A percentile compares a stretch with the other conserved stretches of the same genome.
These are phyloP conservation scores for Psilocybe tampanensis DNA, from an alignment of 768 basidiomycete genomes.

Conservation along the genomic window DNA sequence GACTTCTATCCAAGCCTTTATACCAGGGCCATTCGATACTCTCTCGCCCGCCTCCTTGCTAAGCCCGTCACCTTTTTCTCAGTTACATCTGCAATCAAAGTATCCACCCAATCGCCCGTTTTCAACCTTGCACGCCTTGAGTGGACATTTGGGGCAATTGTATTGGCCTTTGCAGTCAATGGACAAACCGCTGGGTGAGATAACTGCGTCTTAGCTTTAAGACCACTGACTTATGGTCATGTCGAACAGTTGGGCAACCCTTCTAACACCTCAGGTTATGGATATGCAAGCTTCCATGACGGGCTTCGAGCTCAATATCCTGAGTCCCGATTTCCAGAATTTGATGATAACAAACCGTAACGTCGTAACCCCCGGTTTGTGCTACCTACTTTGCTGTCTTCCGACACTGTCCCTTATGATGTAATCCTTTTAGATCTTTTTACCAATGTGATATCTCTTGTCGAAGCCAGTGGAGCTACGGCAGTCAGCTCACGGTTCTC, in stretches of 20 bases:
- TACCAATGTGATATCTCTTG: slow-evolving; percentile 15
- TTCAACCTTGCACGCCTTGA: slow-evolving; percentile 14
- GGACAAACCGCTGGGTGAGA: slow-evolving; percentile 21
- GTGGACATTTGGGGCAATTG: slow-evolving; percentile 19
- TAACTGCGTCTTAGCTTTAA: not conserved
- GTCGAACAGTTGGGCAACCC: slow-evolving; percentile 17
- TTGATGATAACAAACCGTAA: slow-evolving; percentile 14
- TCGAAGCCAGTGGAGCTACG: slow-evolving; percentile 16
- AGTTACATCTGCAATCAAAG: slow-evolving; percentile 13
- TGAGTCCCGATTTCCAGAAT: slow-evolving; percentile 13
- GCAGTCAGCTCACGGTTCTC: slow-evolving; percentile 16
- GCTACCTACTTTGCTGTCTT: not conserved
- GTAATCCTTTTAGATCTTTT: slow-evolving; percentile 12
- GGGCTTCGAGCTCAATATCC: slow-evolving; percentile 22
- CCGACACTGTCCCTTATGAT: not conserved
- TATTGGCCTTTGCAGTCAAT: slow-evolving; percentile 14
- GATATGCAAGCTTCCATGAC: slow-evolving; percentile 10
- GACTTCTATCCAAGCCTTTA: slow-evolving; percentile 14
- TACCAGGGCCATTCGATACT: slow-evolving; percentile 17
- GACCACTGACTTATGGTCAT: not conserved
- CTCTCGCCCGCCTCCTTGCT: slow-evolving; percentile 15
- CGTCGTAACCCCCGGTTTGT: slow-evolving; percentile 16
- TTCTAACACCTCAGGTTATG: slow-evolving; percentile 17
- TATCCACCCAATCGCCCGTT: slow-evolving; percentile 14
- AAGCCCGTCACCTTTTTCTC: slow-evolving; percentile 16